Base-by-base conservation (phyloP, 306 rosid genomes). In the Lathyrus oleraceus region DNA sequence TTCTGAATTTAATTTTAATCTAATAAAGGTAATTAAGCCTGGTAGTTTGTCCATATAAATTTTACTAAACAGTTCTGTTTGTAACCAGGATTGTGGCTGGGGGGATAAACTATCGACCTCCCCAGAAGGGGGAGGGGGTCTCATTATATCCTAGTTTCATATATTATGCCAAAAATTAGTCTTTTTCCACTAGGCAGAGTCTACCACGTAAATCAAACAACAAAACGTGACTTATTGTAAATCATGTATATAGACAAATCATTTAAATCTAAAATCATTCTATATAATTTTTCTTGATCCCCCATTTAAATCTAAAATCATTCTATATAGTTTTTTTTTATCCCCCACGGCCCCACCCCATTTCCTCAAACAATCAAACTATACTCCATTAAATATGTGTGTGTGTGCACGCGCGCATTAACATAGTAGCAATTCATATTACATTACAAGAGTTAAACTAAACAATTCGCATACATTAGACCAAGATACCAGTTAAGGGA, bases 381-480 rank as follows among this genome's bases (percentile, higher is more conserved):
- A 35, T 10, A 35, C 39, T 7, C 39, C 39, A 32, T 6, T 9
- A 35, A 35, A 35, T 32, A 35, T n/a, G n/a, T n/a, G n/a, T n/a
- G n/a, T n/a, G n/a, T n/a, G n/a, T n/a, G n/a, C n/a, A n/a, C n/a
- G n/a, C n/a, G n/a, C n/a, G n/a, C n/a, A n/a, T n/a, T n/a, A n/a
- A n/a, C n/a, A n/a, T 23, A 1, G 23, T 4, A 52, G 40, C 16
- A 64, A 77, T 63, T 61, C 27, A 78, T 49, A 61, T 25, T 54
- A 28, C 17, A 49, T 16, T 32, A 19, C 14, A 48, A 45, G 14
- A 21, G 15, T 4, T 36, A 4, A 39, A 78, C 28, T 65, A 43
- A 8, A 53, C 16, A 32, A 49, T 25, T 70, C 20, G 27, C 72
- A 13, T 63, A 39, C 20, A 30, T 8, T 32, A 65, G n/a, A 52